Evolutionary conservation across 495 filamentous ascomycete genomes (phyloP).

Genomic region (Penicillium daleae): DNA sequence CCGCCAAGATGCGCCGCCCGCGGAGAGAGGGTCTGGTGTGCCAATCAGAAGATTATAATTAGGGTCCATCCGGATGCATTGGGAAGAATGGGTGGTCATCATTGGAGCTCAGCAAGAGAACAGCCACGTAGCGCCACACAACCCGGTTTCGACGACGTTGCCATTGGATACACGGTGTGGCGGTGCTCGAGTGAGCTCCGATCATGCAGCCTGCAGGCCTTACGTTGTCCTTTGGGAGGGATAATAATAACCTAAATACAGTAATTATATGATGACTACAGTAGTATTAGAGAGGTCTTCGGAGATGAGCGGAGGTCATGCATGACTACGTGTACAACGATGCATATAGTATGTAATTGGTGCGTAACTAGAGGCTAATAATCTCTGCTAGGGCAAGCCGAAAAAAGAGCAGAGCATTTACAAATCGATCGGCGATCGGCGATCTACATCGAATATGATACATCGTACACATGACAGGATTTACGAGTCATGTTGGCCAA

Average conservation of each 20-base stretch:
- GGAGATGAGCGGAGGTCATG: constrained; percentile 3
- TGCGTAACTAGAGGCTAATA: background rate
- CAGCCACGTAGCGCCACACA: constrained; percentile 33
- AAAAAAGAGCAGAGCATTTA: background rate
- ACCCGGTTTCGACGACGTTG: constrained; percentile 10
- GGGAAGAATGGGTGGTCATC: background rate
- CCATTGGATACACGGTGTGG: constrained; percentile 25
- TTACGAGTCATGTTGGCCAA: background rate
- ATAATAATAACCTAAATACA: too few species aligned
- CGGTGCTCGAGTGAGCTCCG: constrained; percentile 28
- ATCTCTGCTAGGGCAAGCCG: background rate
- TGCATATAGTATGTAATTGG: background rate
- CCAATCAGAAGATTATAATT: constrained; percentile 2
- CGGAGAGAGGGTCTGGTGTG: background rate
- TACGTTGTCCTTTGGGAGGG: too few species aligned
- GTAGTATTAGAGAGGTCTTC: background rate
- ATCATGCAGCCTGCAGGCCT: background rate
- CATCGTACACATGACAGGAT: background rate
- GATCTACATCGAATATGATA: constrained; percentile 1
- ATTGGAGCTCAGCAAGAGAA: constrained; percentile 2
- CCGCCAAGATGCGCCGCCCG: constrained; percentile 23
- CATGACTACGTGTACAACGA: background rate
- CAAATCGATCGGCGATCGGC: background rate
- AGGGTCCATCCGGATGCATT: too few species aligned
- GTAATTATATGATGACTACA: too few species aligned